Evolutionary conservation across 108 stramenopile genomes (phyloP), one percentile per base, ranked within the genome.

Genomic region (Bacterosira constricta): DNA sequence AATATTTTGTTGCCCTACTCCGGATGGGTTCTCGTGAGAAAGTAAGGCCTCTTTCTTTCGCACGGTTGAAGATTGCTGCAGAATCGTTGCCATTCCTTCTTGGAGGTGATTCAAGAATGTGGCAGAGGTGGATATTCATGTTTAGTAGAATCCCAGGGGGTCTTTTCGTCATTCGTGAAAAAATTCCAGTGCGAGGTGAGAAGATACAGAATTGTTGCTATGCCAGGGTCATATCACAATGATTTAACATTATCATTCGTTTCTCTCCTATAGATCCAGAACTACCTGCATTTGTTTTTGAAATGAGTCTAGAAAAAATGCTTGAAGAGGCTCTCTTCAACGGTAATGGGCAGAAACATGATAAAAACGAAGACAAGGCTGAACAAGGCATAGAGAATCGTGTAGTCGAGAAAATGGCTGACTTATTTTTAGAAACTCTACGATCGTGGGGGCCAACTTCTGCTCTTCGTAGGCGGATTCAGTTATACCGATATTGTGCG

Each of bases 181-280:
- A 85, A 68, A 63, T 94, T 15, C 90, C 93, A 21, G 93, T 94
- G 18, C 66, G 92, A 73, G 86, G 87, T 85, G 72, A 66, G 83
- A n/a, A n/a, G n/a, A n/a, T n/a, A n/a, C n/a, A n/a, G n/a, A n/a
- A n/a, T n/a, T n/a, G n/a, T n/a, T n/a, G n/a, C n/a, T n/a, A n/a
- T n/a, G n/a, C n/a, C n/a, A n/a, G n/a, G n/a, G n/a, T n/a, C n/a
- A n/a, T n/a, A n/a, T n/a, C n/a, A n/a, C n/a, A n/a, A n/a, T n/a
- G n/a, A n/a, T n/a, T n/a, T n/a, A n/a, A n/a, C 25, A 6, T 54
- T 21, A 50, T 32, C 23, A 18, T 49, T 62, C 37, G 1, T 56
- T 34, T 39, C 58, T 52, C 23, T 7, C 49, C 41, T 11, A 56
- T 47, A 84, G 87, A 93, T 75, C 93, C 93, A 8, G 63, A 84